Base-by-base conservation (phyloP, 257 asterid genomes). In the Verbascum thapsus region DNA sequence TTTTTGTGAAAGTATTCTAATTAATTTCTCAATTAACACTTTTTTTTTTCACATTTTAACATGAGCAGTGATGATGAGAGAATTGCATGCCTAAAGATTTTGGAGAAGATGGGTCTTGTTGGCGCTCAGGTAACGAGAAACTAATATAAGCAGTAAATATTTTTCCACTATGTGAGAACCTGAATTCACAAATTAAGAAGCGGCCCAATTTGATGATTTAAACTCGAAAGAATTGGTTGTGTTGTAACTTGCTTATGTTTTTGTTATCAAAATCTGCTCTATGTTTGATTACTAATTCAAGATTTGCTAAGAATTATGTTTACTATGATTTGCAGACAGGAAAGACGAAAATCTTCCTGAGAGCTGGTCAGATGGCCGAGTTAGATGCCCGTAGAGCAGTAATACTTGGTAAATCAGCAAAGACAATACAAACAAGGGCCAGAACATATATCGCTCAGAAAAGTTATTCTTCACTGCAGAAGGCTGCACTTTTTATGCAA, bases 281-380 rank as follows among this genome's bases (percentile, higher is more conserved):
- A 39, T 19, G 26, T 50, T 47, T 43, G 39, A 19, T 23, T 56
- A 47, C 10, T 18, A 37, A 26, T 41, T 75, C 48, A 43, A 47
- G 23, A 43, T 57, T 32, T 62, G 26, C 47, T 45, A 39, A 30
- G 30, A 67, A 65, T 50, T 49, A 18, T 45, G 48, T 66, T 41
- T 65, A 51, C 11, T 37, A 43, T 61, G 42, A 54, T 75, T 26
- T 75, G 81, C 89, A 91, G 98, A 79, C 83, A 41, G 98, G 98
- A 56, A 84, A 86, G 68, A 82, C 86, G 32, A 85, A 88, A 76
- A 72, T 91, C 70, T 91, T 91, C 70, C 75, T 91, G 56, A 76
- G 98, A 81, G 88, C 98, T 66, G 95, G 91, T 73, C 96, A 91
- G 69, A 82, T 91, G 96, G 96, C 91, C 30, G 88, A 82, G 17